Evolutionary conservation across 352 stramenopile species (phyloP).

Genomic region (Phytophthora meadii): DNA sequence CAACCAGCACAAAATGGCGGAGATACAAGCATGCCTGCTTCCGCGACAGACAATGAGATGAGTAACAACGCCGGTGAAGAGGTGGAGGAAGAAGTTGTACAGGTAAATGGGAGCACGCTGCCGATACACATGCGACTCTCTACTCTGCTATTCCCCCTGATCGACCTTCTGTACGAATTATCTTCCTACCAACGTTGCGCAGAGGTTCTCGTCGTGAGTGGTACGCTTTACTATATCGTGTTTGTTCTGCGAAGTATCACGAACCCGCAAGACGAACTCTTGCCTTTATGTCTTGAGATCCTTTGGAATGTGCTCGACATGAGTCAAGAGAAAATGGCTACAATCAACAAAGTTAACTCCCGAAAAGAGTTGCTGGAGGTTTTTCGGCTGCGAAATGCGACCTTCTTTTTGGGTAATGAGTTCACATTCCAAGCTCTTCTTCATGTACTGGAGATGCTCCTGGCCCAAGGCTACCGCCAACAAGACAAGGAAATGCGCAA

Average conservation of each 20-base stretch:
- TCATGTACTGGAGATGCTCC: constrained; percentile 61
- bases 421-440: constrained; percentile 68
- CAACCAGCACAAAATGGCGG: constrained; percentile 3
- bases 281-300: constrained; percentile 74
- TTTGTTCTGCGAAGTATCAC: constrained; percentile 66
- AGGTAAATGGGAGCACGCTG: constrained; percentile 12
- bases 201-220: constrained; percentile 71
- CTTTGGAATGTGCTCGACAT: constrained; percentile 83
- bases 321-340: constrained; percentile 59
- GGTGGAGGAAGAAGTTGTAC: constrained; percentile 19
- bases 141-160: constrained; percentile 60
- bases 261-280: constrained; percentile 67
- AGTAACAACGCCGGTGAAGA: neutral
- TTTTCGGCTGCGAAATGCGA: constrained; percentile 70
- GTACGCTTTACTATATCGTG: constrained; percentile 70
- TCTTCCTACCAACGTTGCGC: constrained; percentile 71
- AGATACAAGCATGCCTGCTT: neutral
- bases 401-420: constrained; percentile 65
- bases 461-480: constrained; percentile 63
- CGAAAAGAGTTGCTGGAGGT: constrained; percentile 64
- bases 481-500: constrained; percentile 87
- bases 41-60: constrained; percentile 1
- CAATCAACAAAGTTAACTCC: constrained; percentile 47
- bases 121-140: constrained; percentile 35
- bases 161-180: constrained; percentile 73